Conservation (phyloP, 1,284 basidiomycete genomes). For the Kwoniella shivajii region DNA sequence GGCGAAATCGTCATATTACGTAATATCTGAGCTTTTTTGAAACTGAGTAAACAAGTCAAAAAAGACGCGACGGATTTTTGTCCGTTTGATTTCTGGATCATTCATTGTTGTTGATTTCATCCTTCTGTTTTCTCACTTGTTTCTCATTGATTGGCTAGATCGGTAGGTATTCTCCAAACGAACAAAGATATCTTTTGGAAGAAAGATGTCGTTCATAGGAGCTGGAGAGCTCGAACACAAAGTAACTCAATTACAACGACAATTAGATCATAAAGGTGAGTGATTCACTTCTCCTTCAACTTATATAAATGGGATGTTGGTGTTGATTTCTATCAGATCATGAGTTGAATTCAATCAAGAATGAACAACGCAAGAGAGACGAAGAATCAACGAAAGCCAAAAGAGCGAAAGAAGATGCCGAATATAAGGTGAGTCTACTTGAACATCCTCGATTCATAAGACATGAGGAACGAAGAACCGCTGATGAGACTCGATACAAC, state of each 20-base stretch:
- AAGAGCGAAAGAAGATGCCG: constrained; percentile 36
- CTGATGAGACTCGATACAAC: neutral
- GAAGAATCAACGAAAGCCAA: constrained; percentile 33
- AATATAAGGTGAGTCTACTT: constrained; percentile 35
- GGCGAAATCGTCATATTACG: constrained; percentile 2
- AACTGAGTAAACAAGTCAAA: constrained; percentile 4
- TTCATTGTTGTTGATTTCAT: neutral
- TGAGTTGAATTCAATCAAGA: constrained; percentile 42
- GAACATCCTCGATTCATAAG: neutral
- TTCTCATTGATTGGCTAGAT: too few relatives aligned
- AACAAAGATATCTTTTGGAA: neutral
- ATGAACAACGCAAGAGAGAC: constrained; percentile 43
- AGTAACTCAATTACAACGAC: constrained; percentile 44
- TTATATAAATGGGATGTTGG: neutral
- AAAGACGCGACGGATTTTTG: constrained; percentile 2
- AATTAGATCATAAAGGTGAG: constrained; percentile 47
- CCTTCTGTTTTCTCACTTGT: neutral
- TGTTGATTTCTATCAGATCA: constrained; percentile 28
- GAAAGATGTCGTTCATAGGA: constrained; percentile 50
- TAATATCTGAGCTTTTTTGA: neutral
- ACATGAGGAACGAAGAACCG: too few relatives aligned
- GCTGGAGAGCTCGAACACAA: constrained; percentile 46
- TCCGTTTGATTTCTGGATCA: neutral
- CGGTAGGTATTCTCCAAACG: too few relatives aligned
- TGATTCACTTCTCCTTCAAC: neutral